Conservation (phyloP, 352 stramenopile species). For the Globisporangium paroecandrum region DNA sequence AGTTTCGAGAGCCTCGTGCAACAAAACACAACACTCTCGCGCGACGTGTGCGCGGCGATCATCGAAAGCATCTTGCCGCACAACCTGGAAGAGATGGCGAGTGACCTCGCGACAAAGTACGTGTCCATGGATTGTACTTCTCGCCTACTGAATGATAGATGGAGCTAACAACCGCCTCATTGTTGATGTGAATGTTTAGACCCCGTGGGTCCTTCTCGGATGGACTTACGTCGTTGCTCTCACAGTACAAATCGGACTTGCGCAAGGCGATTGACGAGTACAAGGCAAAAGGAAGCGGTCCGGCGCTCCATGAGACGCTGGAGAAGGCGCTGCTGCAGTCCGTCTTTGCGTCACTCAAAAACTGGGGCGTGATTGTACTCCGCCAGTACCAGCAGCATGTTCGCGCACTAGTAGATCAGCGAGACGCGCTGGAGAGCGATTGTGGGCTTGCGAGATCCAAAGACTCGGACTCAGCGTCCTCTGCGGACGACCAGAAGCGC, state of each 20-base stretch:
- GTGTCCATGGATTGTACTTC: not conserved
- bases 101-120: constrained; percentile 27
- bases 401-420: constrained; percentile 23
- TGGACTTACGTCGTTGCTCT: constrained; percentile 40
- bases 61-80: constrained; percentile 32
- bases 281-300: constrained; percentile 24
- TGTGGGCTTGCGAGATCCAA: constrained; percentile 24
- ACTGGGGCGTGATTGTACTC: constrained; percentile 45
- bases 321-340: constrained; percentile 31
- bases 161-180: not conserved
- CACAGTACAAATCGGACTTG: constrained; percentile 61
- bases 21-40: constrained; percentile 19
- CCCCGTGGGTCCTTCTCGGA: constrained; percentile 50
- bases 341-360: constrained; percentile 41
- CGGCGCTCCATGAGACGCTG: constrained; percentile 26
- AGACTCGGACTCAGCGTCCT: constrained; percentile 26
- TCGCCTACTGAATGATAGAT: not conserved
- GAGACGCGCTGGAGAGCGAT: constrained; percentile 25
- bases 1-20: constrained; percentile 12
- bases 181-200: constrained; percentile 6
- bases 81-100: constrained; percentile 36
- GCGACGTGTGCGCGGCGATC: constrained; percentile 10
- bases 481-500: constrained; percentile 44
- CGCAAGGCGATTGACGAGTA: constrained; percentile 38
- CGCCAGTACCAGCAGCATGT: constrained; percentile 49